Evolutionary conservation across 2,329 filamentous ascomycete species (phyloP).

Genomic region (Penicillium olsonii): DNA sequence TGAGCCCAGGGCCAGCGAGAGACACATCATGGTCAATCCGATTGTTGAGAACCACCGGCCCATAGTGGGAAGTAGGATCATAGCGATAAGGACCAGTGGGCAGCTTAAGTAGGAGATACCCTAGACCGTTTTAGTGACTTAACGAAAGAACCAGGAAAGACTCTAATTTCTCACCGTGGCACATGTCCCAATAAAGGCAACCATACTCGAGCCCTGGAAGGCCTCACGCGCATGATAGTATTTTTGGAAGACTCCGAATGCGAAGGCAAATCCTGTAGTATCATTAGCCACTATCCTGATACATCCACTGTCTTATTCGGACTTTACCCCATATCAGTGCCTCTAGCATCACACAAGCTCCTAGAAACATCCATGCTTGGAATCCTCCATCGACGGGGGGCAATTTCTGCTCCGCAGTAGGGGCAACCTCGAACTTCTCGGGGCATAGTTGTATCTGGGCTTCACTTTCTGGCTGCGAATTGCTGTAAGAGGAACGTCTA

Average conservation of each 20-base stretch:
- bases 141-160: fast-evolving
- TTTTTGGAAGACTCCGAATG: slow-evolving; percentile 36
- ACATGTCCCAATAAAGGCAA: slow-evolving; percentile 37
- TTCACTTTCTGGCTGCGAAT: slow-evolving; percentile 6
- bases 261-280: slow-evolving; percentile 22
- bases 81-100: slow-evolving; percentile 20
- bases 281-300: not conserved
- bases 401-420: slow-evolving; percentile 13
- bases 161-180: slow-evolving; percentile 21
- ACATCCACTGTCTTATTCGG: not conserved
- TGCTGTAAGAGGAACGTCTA: slow-evolving; percentile 2
- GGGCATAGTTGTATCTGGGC: slow-evolving; percentile 9
- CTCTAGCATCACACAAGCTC: slow-evolving; percentile 55
- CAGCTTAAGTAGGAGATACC: slow-evolving; percentile 29
- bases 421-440: not conserved
- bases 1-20: slow-evolving; percentile 27
- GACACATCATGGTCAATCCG: slow-evolving; percentile 24
- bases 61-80: slow-evolving; percentile 22
- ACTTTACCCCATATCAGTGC: slow-evolving; percentile 55
- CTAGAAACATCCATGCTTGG: slow-evolving; percentile 50
- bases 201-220: slow-evolving; percentile 25
- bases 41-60: slow-evolving; percentile 24
- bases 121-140: slow-evolving; percentile 6
- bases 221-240: slow-evolving; percentile 32
- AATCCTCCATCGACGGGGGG: slow-evolving; percentile 41